Evolutionary conservation across 129 eudicot species (phyloP), one percentile per base, ranked within the genome.

Genomic region (Tagetes patula): DNA sequence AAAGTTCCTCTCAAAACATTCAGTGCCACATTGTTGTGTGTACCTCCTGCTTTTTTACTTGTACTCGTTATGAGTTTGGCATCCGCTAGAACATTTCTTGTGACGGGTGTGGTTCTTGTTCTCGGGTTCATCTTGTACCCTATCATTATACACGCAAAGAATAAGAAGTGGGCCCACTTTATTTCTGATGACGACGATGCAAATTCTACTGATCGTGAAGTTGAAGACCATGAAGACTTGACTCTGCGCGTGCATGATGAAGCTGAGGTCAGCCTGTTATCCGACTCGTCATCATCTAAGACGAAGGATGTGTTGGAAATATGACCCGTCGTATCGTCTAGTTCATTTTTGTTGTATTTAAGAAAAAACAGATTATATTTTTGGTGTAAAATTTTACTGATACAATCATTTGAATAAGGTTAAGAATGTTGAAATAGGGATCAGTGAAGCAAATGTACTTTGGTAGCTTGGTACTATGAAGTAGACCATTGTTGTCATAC

Each of bases 41-140:
- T 89, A 63, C 96, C 97, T 68, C 96, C 97, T 37, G 72, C 92
- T 3, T n/a, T 81, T 27, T 79, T 92, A 75, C 93, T 92, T 60
- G 36, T 87, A 43, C 84, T 92, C 63, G 97, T 92, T 13, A 89
- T 92, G 97, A 83, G 87, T 72, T 73, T 92, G 65, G 96, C 96
- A 0, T 92, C 97, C 11, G 41, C 81, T 13, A 80, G 72, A 76
- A 89, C 96, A 37, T 80, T 49, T 59, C 30, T 87, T 58, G 96
- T 92, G 33, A 92, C 89, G 9, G 84, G 83, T 8, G 62, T 34
- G 12, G 88, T 89, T 62, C 67, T 92, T 53, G 8, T 85, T 13
- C 5, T 89, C 1, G 97, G 97, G 39, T 82, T 85, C 54, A 1
- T 70, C 14, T 61, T 86, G 73, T 91, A 88, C 79, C 87, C 90